A percentile compares a stretch with the other conserved stretches of the same genome.
Evolutionary conservation across 106 monocot species (phyloP).

Genomic region (Alisma plantagoaquatica): DNA sequence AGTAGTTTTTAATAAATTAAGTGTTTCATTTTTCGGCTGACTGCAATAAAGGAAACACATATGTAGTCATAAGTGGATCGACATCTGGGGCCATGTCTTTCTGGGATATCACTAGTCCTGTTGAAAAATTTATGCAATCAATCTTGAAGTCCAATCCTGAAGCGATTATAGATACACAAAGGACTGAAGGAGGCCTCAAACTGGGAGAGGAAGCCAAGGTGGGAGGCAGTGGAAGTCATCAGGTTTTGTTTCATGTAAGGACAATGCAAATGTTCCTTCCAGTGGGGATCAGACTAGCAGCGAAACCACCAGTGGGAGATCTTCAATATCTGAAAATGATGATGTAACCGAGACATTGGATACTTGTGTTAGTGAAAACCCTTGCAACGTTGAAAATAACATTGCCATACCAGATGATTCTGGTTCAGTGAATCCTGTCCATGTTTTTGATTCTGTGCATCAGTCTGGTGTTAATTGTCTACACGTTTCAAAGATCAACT

Average conservation of each 20-base stretch:
- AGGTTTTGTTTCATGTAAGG: conserved; percentile 16
- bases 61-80: conserved; percentile 73
- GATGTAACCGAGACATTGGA: background rate
- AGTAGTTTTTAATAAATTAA: no score
- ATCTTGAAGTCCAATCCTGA: conserved; percentile 34
- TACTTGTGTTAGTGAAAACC: background rate
- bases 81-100: conserved; percentile 92
- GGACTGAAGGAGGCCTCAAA: conserved; percentile 65
- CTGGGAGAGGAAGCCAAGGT: conserved; percentile 95
- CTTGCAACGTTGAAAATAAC: background rate
- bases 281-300: background rate
- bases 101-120: conserved; percentile 73
- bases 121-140: conserved; percentile 55
- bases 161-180: conserved; percentile 38
- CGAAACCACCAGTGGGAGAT: background rate
- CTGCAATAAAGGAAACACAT: conserved; percentile 15
- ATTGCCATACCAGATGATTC: conserved; percentile 11
- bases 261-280: background rate
- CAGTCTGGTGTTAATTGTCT: conserved; percentile 95
- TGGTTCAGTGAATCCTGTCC: conserved; percentile 40
- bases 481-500: conserved; percentile 32
- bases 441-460: conserved; percentile 53
- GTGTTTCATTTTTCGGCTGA: conserved; percentile 4
- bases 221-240: conserved; percentile 74
- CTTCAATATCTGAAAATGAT: conserved; percentile 1